Evolutionary conservation across 2,329 filamentous ascomycete genomes (phyloP).

Genomic region (Monosporascus sp.): DNA sequence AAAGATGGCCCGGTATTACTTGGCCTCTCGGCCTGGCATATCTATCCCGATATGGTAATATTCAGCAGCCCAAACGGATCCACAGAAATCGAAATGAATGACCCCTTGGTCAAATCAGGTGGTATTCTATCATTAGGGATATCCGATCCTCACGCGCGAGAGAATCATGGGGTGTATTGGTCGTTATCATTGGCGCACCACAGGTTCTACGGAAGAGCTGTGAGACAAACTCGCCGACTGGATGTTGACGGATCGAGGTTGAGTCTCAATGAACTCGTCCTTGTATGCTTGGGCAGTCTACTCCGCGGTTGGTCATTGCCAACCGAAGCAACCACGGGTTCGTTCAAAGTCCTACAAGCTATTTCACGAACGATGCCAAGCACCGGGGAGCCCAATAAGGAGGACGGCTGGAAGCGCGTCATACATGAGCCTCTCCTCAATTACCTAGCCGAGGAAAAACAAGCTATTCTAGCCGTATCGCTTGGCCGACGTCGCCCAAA

Average conservation of each 20-base stretch:
- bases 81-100: conserved; percentile 2
- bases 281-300: conserved; percentile 4
- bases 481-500: neutral
- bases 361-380: neutral
- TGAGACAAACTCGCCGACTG: neutral
- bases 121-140: conserved; percentile 7
- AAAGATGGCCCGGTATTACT: conserved; percentile 5
- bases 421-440: neutral
- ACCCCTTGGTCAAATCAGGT: conserved; percentile 1
- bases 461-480: neutral
- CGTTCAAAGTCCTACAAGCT: neutral
- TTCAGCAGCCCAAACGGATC: conserved; percentile 1
- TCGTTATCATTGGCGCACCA: conserved; percentile 9
- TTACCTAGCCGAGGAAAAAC: neutral
- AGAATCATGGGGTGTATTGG: conserved; percentile 4
- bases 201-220: conserved; percentile 5
- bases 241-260: conserved; percentile 1
- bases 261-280: conserved; percentile 3
- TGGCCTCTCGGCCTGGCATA: conserved; percentile 8
- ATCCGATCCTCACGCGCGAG: neutral
- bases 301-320: neutral
- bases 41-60: conserved; percentile 6
- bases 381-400: neutral
- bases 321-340: neutral
- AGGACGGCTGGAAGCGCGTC: neutral